A percentile compares a stretch with the other conserved stretches of the same genome.
These are phyloP conservation scores for Phycomyces blakesleeanus DNA, from an alignment of 192 early-diverging fungal species.

Conservation along the genomic window DNA sequence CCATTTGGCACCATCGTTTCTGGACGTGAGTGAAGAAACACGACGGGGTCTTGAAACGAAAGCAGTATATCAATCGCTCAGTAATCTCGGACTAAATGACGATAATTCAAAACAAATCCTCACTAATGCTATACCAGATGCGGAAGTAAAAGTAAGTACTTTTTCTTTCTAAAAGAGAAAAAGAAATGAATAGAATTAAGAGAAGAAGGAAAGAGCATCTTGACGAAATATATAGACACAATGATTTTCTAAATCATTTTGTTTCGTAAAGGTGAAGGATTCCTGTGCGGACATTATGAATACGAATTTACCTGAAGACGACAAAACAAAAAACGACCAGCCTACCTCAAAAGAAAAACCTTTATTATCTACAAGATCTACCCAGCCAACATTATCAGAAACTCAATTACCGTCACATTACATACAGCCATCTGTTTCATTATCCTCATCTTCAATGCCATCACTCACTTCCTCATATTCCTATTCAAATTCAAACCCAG, in stretches of 20 bases:
- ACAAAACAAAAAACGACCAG: too few species aligned
- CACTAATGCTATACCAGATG: too few species aligned
- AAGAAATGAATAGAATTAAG: too few species aligned
- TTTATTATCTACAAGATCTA: background rate
- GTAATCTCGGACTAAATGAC: background rate
- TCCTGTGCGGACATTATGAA: too few species aligned
- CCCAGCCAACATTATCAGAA: background rate
- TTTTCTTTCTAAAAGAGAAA: too few species aligned
- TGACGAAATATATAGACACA: too few species aligned
- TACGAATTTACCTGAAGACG: too few species aligned
- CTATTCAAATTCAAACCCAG: background rate
- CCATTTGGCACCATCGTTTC: background rate
- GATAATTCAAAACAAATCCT: too few species aligned
- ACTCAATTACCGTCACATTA: background rate
- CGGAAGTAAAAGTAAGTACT: too few species aligned
- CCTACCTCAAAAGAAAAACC: background rate
- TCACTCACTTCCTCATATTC: background rate
- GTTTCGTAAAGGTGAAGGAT: too few species aligned
- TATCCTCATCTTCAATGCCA: background rate
- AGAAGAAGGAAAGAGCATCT: too few species aligned
- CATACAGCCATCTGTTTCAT: background rate
- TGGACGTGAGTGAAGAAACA: background rate
- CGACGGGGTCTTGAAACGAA: background rate
- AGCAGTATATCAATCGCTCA: background rate
- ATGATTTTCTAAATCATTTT: too few species aligned